Evolutionary conservation across 2,329 filamentous ascomycete genomes (phyloP).

Genomic region (Colletotrichum tropicicola): DNA sequence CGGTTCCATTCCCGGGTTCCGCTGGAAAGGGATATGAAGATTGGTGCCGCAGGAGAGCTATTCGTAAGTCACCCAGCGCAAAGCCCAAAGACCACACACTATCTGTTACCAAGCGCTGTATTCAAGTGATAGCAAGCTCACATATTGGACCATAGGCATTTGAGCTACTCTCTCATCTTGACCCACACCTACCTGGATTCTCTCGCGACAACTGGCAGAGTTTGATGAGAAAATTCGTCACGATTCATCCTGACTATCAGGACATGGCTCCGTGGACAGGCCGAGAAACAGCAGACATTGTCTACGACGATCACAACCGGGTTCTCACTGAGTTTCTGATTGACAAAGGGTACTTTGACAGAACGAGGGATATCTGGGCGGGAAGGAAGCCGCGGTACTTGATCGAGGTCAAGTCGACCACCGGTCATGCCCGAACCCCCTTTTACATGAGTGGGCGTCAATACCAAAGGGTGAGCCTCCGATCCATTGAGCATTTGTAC

Average conservation of each 20-base stretch:
- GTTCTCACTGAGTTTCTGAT: conserved; percentile 45
- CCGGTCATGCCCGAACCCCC: conserved; percentile 42
- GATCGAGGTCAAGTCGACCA: conserved; percentile 62
- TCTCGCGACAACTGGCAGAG: conserved; percentile 55
- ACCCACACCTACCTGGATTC: conserved; percentile 45
- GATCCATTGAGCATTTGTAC: background rate
- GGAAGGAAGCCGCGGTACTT: conserved; percentile 47
- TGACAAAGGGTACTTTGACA: conserved; percentile 42
- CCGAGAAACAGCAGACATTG: conserved; percentile 56
- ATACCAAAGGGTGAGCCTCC: conserved; percentile 47
- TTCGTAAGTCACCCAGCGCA: conserved; percentile 31
- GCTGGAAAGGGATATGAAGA: conserved; percentile 22
- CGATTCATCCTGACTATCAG: conserved; percentile 47
- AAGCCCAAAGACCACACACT: background rate
- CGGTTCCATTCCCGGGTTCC: conserved; percentile 4
- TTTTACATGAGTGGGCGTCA: conserved; percentile 59
- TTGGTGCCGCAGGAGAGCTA: conserved; percentile 34
- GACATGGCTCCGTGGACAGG: conserved; percentile 49
- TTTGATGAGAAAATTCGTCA: conserved; percentile 52
- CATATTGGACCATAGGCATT: conserved; percentile 45
- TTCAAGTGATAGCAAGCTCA: no score
- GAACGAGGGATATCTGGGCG: conserved; percentile 36
- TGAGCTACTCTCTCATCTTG: conserved; percentile 43
- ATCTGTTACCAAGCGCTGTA: background rate
- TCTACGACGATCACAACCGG: conserved; percentile 48